Evolutionary conservation across 2,329 filamentous ascomycete species (phyloP).

Genomic region (Paraconiothyrium brasiliense): DNA sequence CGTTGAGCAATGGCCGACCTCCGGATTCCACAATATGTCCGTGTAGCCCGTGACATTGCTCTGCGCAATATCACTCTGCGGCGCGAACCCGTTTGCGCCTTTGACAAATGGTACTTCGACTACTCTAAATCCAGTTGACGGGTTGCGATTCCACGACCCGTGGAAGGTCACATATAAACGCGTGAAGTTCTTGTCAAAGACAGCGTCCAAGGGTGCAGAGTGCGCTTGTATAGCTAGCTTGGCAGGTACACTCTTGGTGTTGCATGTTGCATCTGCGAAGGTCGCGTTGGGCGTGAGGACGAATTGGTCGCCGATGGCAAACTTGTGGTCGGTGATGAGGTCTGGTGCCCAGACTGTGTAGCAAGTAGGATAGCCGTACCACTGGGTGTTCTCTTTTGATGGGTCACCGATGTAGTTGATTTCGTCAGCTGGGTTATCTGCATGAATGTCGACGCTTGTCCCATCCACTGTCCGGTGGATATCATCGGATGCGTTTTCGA

Average conservation of each 20-base stretch:
- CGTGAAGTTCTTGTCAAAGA: constrained; percentile 35
- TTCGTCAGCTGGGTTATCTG: constrained; percentile 76
- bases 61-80: constrained; percentile 19
- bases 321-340: constrained; percentile 33
- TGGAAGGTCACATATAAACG: constrained; percentile 41
- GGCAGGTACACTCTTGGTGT: constrained; percentile 25
- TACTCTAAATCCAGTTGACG: constrained; percentile 36
- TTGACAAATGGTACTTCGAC: constrained; percentile 34
- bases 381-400: constrained; percentile 53
- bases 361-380: constrained; percentile 76
- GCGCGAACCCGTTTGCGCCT: constrained; percentile 23
- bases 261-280: constrained; percentile 38
- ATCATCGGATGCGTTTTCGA: constrained; percentile 75
- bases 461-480: constrained; percentile 61
- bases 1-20: constrained; percentile 36
- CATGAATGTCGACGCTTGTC: constrained; percentile 66
- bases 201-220: constrained; percentile 39
- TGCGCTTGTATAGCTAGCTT: constrained; percentile 35
- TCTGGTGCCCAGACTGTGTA: constrained; percentile 66
- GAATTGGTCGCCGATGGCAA: constrained; percentile 40
- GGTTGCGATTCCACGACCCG: constrained; percentile 39
- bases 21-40: constrained; percentile 37
- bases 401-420: constrained; percentile 73
- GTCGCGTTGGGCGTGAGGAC: constrained; percentile 42
- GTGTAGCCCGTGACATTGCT: constrained; percentile 25